Percentiles rank a stretch among this genome's conserved stretches.
These are phyloP conservation scores for Plasmodium knowlesi DNA, from an alignment of 169 alveolate species.

Conservation along the genomic window DNA sequence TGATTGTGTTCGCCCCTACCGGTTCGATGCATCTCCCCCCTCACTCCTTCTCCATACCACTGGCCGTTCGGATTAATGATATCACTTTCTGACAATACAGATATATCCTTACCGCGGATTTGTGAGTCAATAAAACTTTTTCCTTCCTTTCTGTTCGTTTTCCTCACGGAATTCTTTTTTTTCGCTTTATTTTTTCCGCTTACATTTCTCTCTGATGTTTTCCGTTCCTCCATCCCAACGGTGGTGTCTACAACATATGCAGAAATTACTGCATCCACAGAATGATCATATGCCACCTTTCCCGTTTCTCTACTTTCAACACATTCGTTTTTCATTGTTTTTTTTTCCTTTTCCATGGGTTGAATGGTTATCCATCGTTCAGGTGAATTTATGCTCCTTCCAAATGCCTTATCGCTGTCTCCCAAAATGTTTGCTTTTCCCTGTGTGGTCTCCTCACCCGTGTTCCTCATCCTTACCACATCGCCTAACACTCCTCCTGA, in stretches of 20 bases:
- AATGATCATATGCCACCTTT: not conserved
- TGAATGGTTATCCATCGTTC: not conserved
- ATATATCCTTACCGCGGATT: not conserved
- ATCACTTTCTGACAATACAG: not conserved
- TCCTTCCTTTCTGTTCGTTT: not conserved
- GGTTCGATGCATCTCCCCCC: not conserved
- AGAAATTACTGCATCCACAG: not conserved
- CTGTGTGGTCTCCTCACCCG: not conserved
- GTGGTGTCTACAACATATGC: not conserved
- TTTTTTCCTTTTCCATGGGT: not conserved
- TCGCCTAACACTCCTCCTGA: not conserved
- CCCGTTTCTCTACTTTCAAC: not conserved
- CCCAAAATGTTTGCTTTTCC: not conserved
- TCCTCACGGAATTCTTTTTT: not conserved
- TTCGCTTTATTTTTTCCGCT: not conserved
- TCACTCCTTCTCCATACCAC: not conserved
- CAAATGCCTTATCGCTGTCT: not conserved
- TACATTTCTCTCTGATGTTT: not conserved
- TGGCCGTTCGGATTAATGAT: not conserved
- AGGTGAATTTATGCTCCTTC: not conserved
- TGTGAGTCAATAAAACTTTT: not conserved
- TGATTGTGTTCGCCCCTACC: not conserved
- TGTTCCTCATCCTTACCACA: not conserved
- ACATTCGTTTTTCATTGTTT: not conserved
- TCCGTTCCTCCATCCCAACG: not conserved